Base-by-base conservation (phyloP, 176 grass and related monocot genomes). In the Carex pumila region DNA sequence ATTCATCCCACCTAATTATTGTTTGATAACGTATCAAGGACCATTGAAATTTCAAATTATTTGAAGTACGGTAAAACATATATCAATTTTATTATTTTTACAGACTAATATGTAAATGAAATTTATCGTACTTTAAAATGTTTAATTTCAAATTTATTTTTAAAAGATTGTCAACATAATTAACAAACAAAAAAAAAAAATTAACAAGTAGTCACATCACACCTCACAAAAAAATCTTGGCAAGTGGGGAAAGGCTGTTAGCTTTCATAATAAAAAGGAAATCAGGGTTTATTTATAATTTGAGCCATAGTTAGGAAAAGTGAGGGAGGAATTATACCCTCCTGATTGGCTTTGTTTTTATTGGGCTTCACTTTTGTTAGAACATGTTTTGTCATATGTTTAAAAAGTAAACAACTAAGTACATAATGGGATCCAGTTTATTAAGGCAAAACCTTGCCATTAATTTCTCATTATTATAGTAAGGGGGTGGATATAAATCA, bases 371-470 rank as follows among this genome's bases (percentile, higher is more conserved):
- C 58, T 55, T 85, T 85, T 85, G 84, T 79, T 85, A 63, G 72
- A 45, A 73, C 68, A 22, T 79, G 67, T 82, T 85, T 85, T 79
- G 84, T 85, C 84, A 85, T 79, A 85, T 65, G 66, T 63, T 83
- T 83, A 60, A 76, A 75, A 75, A 74, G 47, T 18, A 43, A 57
- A 79, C 2, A 31, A 66, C 17, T 36, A 79, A 66, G 71, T 79
- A 85, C 73, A 79, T 76, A 18, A 74, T 47, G 73, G 61, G 67
- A 85, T 85, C 84, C 71, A 77, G 53, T 31, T 6, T 65, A 79
- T 66, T 66, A 43, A 55, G 43, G 80, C 61, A 54, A 79, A 64
- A 52, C 21, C 34, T 64, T 85, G 71, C 32, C 56, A 85, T 64
- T 75, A 85, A 77, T 47, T 62, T 47, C 5, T 3, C 43, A 77